Percentiles rank a stretch among this genome's conserved stretches.
These are phyloP conservation scores for Didymella lethalis DNA, from an alignment of 2,329 filamentous ascomycete species.

Conservation along the genomic window DNA sequence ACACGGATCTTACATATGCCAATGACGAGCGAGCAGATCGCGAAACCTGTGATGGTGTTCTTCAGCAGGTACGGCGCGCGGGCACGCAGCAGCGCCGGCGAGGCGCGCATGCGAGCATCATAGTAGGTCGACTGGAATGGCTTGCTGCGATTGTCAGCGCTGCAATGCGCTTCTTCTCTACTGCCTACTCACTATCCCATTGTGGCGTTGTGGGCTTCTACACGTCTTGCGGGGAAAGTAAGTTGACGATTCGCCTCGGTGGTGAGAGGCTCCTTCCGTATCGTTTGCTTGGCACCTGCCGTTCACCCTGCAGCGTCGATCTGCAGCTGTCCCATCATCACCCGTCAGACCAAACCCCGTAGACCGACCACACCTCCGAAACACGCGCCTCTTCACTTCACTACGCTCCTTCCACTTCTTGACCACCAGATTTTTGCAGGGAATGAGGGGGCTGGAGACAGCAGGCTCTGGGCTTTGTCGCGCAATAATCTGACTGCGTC, in stretches of 20 bases:
- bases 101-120: constrained; percentile 84
- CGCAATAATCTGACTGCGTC: constrained; percentile 40
- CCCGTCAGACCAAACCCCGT: constrained; percentile 21
- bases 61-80: constrained; percentile 90
- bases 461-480: constrained; percentile 41
- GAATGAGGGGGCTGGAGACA: constrained; percentile 38
- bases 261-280: constrained; percentile 30
- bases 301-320: constrained; percentile 17
- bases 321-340: constrained; percentile 14
- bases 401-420: constrained; percentile 34
- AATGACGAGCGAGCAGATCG: constrained; percentile 76
- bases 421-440: constrained; percentile 34
- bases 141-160: constrained; percentile 38
- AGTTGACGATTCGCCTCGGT: constrained; percentile 29
- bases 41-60: constrained; percentile 83
- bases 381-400: constrained; percentile 33
- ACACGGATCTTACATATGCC: constrained; percentile 74
- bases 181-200: constrained; percentile 47
- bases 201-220: constrained; percentile 33
- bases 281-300: constrained; percentile 14
- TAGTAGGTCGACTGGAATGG: constrained; percentile 83
- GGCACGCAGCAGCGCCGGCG: constrained; percentile 87
- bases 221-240: constrained; percentile 29
- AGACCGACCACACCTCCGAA: constrained; percentile 31
- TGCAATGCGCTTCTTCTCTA: neutral